Evolutionary conservation across 805 yeast genomes (phyloP).

Genomic region (Yamadazyma tumulicola): DNA sequence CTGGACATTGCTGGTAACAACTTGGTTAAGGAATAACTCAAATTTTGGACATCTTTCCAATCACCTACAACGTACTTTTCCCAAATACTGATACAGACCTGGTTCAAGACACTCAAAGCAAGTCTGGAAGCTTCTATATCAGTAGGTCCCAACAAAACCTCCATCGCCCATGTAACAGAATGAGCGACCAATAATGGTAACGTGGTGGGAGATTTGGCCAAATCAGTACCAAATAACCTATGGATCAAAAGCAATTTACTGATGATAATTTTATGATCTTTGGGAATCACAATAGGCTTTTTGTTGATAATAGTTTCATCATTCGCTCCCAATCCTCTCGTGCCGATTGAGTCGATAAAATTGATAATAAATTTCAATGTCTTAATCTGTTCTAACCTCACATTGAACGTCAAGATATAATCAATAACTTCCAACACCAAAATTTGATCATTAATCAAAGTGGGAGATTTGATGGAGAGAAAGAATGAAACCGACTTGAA

Average conservation of each 20-base stretch:
- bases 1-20: constrained; percentile 52
- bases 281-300: constrained; percentile 24
- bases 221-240: constrained; percentile 44
- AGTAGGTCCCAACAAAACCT: constrained; percentile 48
- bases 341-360: constrained; percentile 53
- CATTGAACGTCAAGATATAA: constrained; percentile 45
- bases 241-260: constrained; percentile 61
- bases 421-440: constrained; percentile 58
- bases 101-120: constrained; percentile 55
- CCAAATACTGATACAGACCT: constrained; percentile 43
- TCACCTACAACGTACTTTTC: constrained; percentile 26
- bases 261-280: constrained; percentile 53
- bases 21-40: constrained; percentile 49
- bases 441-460: constrained; percentile 60
- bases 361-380: constrained; percentile 40
- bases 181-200: constrained; percentile 41
- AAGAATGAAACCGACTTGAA: constrained; percentile 43
- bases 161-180: constrained; percentile 55
- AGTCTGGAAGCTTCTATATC: constrained; percentile 62
- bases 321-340: constrained; percentile 51
- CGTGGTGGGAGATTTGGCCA: constrained; percentile 21
- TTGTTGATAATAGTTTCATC: constrained; percentile 23
- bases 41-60: constrained; percentile 29
- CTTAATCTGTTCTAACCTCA: constrained; percentile 33
- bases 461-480: constrained; percentile 43